Base-by-base conservation (phyloP, 208 protist genomes). In the Porcisia deanei region DNA sequence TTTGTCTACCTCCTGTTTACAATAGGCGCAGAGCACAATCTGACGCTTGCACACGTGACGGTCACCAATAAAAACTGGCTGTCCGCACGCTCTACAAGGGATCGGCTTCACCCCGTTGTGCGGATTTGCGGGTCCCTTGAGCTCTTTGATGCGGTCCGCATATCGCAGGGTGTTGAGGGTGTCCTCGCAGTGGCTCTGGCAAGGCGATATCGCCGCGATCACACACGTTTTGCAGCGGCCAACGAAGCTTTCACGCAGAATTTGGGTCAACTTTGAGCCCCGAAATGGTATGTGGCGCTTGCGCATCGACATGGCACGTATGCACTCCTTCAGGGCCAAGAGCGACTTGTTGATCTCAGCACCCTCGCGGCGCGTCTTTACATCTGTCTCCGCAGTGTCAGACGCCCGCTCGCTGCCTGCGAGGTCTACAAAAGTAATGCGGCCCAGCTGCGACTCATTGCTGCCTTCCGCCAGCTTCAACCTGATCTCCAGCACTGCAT, bases 261-360 rank as follows among this genome's bases (percentile, higher is more conserved):
- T 92, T 68, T 99, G 91, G 7, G 99, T 99, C 54, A 99, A 84
- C 61, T 99, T 99, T 18, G 91, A 98, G 16, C 94, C 92, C 20
- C 99, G 90, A 80, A 99, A 99, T 5, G 99, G 99, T 37, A 98
- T 91, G 81, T 99, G 98, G 45, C 88, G 88, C 66, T 95, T 89
- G 14, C 89, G 85, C 82, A 94, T 81, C 57, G 97, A 94, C 75
- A 99, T 92, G 18, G 98, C 94, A 3, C 98, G 89, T 77, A 99
- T 99, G 82, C 98, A 99, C 76, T 99, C 98, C 86, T 99, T 99
- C 4, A 99, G 88, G 0, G 98, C 98, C 20, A 99, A 86, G 10
- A 99, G 84, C 5, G 89, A 97, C 82, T 99, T 99, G 86, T 99
- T 99, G 83, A 99, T 99, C 79, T 99, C 96, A 34, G 98, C 97